These are phyloP conservation scores for Heterobasidion irregulare DNA, from an alignment of 1,284 basidiomycete genomes.

Conservation along the genomic window DNA sequence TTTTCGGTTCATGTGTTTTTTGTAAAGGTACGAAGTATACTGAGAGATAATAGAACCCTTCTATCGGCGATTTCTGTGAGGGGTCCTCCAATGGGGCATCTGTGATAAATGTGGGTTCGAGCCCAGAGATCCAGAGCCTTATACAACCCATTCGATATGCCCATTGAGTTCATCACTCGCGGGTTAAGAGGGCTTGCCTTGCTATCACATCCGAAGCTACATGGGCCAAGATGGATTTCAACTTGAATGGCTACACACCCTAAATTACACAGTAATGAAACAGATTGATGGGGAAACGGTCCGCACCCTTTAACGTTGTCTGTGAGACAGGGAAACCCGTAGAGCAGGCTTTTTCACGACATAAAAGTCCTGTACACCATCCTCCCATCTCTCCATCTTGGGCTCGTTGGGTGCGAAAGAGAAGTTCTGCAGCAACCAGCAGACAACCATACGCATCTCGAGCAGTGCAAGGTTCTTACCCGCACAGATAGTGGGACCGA, in stretches of 20 bases:
- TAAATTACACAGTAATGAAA: too few species aligned
- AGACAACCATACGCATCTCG: constrained; percentile 16
- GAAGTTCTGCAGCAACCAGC: constrained; percentile 13
- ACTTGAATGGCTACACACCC: too few species aligned
- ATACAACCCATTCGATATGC: too few species aligned
- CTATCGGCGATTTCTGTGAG: too few species aligned
- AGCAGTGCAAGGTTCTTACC: constrained; percentile 17
- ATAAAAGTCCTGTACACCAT: constrained; percentile 9
- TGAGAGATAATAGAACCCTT: background rate
- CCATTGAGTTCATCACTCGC: too few species aligned
- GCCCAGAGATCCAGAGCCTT: too few species aligned
- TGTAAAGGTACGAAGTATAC: background rate
- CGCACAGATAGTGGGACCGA: constrained; percentile 17
- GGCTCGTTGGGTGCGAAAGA: constrained; percentile 9
- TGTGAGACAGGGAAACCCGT: background rate
- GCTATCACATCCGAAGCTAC: too few species aligned
- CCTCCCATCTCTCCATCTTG: constrained; percentile 9
- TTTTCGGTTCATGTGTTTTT: background rate
- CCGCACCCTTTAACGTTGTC: background rate
- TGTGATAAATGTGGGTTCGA: too few species aligned
- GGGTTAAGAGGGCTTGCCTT: too few species aligned
- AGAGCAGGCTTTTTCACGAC: constrained; percentile 5
- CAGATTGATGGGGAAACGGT: too few species aligned
- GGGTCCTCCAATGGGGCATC: too few species aligned
- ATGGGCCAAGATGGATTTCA: too few species aligned